These are phyloP conservation scores for Ogataea populi-albae DNA, from an alignment of 805 yeast species.

Conservation along the genomic window DNA sequence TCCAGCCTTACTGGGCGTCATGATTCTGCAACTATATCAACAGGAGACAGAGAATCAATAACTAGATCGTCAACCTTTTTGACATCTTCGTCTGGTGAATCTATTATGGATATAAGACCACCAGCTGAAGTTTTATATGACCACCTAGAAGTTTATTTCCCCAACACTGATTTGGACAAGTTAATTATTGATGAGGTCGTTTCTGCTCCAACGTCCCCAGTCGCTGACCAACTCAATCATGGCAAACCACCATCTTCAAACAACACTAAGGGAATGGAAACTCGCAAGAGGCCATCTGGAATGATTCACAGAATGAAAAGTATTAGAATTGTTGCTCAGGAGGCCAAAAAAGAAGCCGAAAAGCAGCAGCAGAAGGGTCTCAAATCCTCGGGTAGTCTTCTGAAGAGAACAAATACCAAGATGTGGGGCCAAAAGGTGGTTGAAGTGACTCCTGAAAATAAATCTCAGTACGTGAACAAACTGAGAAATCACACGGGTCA, in stretches of 20 bases:
- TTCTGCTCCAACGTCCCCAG: constrained; percentile 55
- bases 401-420: constrained; percentile 82
- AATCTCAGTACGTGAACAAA: constrained; percentile 59
- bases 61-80: constrained; percentile 7
- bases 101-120: constrained; percentile 72
- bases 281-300: too few relatives aligned
- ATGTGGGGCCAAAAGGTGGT: constrained; percentile 96
- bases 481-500: constrained; percentile 64
- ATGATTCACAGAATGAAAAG: constrained; percentile 74
- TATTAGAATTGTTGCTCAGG: constrained; percentile 88
- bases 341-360: constrained; percentile 68
- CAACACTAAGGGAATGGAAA: too few relatives aligned
- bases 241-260: neutral
- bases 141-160: constrained; percentile 88
- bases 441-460: constrained; percentile 77
- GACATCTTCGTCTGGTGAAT: constrained; percentile 22
- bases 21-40: constrained; percentile 13
- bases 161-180: constrained; percentile 85
- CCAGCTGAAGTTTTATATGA: constrained; percentile 92
- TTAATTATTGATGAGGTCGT: constrained; percentile 78
- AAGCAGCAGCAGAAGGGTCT: constrained; percentile 22
- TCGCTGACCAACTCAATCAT: constrained; percentile 16
- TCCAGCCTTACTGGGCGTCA: neutral
- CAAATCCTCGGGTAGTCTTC: constrained; percentile 29
- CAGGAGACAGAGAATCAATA: constrained; percentile 2